Evolutionary conservation across 352 stramenopile species (phyloP), one percentile per base, ranked within the genome.

Genomic region (Pythium sp.): DNA sequence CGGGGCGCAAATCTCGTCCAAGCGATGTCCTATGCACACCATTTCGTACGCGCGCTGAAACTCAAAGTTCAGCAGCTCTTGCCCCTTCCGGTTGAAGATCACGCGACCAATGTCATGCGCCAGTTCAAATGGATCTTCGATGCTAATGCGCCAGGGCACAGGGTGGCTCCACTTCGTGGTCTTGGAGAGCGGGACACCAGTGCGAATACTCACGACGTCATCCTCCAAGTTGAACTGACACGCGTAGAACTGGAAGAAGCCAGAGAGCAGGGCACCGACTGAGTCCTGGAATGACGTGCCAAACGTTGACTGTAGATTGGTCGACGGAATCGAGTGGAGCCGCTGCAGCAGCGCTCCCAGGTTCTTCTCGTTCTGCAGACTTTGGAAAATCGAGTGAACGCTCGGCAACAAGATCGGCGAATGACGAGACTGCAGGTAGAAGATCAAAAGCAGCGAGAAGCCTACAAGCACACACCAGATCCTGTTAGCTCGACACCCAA

Each of bases 191-290:
- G 79, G 38, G 3, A 72, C 72, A 12, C 84, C 95, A 18, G 81
- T 84, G 11, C 97, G 88, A 15, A 99, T 81, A 64, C 91, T 98
- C 55, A 99, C 93, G 5, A 99, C 94, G 24, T 96, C 76, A 55
- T 96, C 82, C 55, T 97, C 93, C 72, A 95, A 91, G 78, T 99
- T 97, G 70, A 99, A 99, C 47, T 98, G 84, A 55, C 82, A 93
- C 3, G 93, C 90, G 76, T 98, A 99, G 72, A 98, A 99, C 22
- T 92, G 86, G 77, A 99, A 99, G 82, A 99, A 99, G 0, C 91
- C 94, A 24, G 90, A 81, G 14, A 99, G 86, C 7, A 99, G 72
- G 54, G 93, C 90, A 14, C 90, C 94, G 5, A 98, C 81, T n/a
- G 89, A 94, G 63, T 92, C 87, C 58, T 91, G 77, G 32, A 90